Base-by-base conservation (phyloP, 805 yeast genomes). In the Kodamaea nitidulidarum region DNA sequence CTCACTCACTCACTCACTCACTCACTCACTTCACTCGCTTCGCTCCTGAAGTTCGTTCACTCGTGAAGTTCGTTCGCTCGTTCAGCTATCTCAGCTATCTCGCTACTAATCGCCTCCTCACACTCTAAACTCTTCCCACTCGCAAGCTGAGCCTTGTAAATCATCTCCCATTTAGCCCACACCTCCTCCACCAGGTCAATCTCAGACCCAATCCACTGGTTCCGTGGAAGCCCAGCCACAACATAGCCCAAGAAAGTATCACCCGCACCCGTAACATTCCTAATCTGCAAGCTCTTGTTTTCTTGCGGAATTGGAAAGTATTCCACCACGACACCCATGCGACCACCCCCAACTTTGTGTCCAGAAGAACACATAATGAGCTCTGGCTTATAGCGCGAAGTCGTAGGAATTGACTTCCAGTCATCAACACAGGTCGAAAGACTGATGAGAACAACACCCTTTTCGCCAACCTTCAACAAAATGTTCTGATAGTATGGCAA, bases 231-330 rank as follows among this genome's bases (percentile, higher is more conserved):
- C 12, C 32, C 32, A 2, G 80, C 63, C 9, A 77, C 55, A 15
- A 88, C 46, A 18, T 71, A 76, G 0, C 96, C 96, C 20, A 79
- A 71, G 31, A 88, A 67, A 0, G 93, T 72, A 58, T 88, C 96
- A 8, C 96, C 96, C 0, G 95, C 95, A 2, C 96, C 96, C 7
- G 91, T 86, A 22, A 84, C 95, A 48, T 81, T 85, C 20, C 60
- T 61, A 9, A 83, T 70, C 0, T 57, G 52, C 2, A 65, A 54
- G 15, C 50, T 38, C 15, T 47, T 40, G 30, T 58, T 61, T 42
- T 58, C 61, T 17, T 33, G 12, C 0, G 74, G 67, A 2, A 73
- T 60, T 0, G 75, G 71, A 55, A 72, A 82, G 54, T 84, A 81
- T 49, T 84, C 85, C 15, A 86, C 63, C 6, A 78, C 63, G 4